Conservation (phyloP, 2,329 filamentous ascomycete species). For the Pseudogymnoascus pannorum region DNA sequence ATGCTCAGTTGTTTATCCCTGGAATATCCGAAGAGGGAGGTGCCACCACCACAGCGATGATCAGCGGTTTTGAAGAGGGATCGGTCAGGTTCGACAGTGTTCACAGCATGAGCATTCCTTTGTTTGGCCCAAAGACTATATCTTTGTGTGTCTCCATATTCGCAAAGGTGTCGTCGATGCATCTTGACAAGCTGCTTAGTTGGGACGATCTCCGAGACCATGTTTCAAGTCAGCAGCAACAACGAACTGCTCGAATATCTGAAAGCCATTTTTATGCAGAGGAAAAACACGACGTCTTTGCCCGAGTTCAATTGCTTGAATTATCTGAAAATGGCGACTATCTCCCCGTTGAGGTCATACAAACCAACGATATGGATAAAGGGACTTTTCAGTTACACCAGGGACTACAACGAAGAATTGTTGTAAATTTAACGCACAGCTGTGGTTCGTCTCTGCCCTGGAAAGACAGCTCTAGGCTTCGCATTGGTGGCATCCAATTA, state of each 20-base stretch:
- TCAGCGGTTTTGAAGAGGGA: constrained; percentile 86
- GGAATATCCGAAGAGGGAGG: constrained; percentile 84
- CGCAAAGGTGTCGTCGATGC: constrained; percentile 83
- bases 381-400: constrained; percentile 94
- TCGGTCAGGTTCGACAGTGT: constrained; percentile 93
- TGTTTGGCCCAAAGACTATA: constrained; percentile 67
- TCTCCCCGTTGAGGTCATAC: constrained; percentile 83
- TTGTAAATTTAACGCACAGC: constrained; percentile 83
- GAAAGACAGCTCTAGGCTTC: constrained; percentile 71
- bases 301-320: constrained; percentile 81
- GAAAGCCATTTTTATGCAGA: constrained; percentile 91
- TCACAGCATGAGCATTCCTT: constrained; percentile 91
- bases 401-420: constrained; percentile 80
- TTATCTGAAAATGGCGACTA: constrained; percentile 89
- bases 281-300: constrained; percentile 89
- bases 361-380: constrained; percentile 73
- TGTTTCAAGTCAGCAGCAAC: constrained; percentile 50
- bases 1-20: constrained; percentile 93
- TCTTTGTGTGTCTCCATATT: constrained; percentile 84
- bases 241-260: constrained; percentile 58
- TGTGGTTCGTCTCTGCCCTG: constrained; percentile 83
- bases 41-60: constrained; percentile 91
- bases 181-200: constrained; percentile 92
- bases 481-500: constrained; percentile 74
- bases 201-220: constrained; percentile 98